Conservation (phyloP, 495 filamentous ascomycete genomes). For the Chaetomium fimeti region DNA sequence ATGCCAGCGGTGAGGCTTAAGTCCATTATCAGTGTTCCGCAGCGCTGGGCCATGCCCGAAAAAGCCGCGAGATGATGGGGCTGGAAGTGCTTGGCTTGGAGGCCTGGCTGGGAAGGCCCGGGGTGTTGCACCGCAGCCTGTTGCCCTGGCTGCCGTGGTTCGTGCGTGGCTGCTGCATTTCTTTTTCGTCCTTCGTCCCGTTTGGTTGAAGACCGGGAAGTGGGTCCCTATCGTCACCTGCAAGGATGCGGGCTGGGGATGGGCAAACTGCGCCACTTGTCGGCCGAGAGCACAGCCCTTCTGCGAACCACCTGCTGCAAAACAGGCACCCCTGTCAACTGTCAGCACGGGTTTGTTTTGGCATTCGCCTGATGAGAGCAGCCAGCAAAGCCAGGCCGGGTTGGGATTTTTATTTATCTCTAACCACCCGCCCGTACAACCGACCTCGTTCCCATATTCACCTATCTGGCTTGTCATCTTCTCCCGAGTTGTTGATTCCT, state of each 20-base stretch:
- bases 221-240: conserved; percentile 16
- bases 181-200: neutral
- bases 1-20: neutral
- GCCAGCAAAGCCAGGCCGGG: neutral
- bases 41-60: conserved; percentile 6
- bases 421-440: neutral
- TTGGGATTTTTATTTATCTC: conserved; percentile 21
- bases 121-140: neutral
- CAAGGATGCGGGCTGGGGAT: conserved; percentile 9
- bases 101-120: neutral
- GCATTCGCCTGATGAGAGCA: neutral
- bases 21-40: neutral
- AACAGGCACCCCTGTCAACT: conserved; percentile 16
- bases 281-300: conserved; percentile 18
- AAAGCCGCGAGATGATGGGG: neutral
- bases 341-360: conserved; percentile 13
- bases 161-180: neutral
- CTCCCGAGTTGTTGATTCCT: neutral
- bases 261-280: conserved; percentile 22
- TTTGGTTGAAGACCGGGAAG: conserved; percentile 13
- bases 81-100: conserved; percentile 5
- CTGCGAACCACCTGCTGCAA: neutral
- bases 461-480: neutral
- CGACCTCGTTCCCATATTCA: neutral
- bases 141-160: neutral